These are phyloP conservation scores for Dryadomyces sulphureus DNA, from an alignment of 2,329 filamentous ascomycete species.

Conservation along the genomic window DNA sequence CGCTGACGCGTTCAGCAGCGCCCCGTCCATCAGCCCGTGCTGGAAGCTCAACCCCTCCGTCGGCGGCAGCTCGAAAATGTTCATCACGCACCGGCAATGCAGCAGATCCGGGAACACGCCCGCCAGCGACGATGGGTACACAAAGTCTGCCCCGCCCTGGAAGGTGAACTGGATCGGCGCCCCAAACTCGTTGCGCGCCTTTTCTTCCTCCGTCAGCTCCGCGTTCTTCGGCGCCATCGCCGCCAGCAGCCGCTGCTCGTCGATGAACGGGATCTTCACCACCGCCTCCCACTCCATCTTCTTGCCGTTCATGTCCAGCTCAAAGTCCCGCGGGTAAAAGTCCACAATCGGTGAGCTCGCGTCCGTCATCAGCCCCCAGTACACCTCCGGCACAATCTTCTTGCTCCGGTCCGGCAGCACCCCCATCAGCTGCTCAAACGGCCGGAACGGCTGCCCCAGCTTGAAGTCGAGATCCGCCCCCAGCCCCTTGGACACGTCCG, in stretches of 20 bases:
- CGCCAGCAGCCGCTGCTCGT: constrained; percentile 68
- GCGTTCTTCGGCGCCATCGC: constrained; percentile 81
- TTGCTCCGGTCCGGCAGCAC: constrained; percentile 96
- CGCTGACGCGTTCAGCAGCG: constrained; percentile 67
- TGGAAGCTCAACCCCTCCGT: constrained; percentile 81
- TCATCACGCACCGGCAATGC: constrained; percentile 83
- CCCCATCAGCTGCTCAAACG: constrained; percentile 95
- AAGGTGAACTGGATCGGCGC: constrained; percentile 90
- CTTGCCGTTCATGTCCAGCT: constrained; percentile 98
- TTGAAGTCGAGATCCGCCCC: constrained; percentile 81
- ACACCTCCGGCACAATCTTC: constrained; percentile 77
- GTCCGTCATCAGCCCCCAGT: constrained; percentile 87
- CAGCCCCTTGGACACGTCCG: constrained; percentile 78
- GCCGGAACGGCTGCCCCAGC: constrained; percentile 86
- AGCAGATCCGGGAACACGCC: constrained; percentile 83
- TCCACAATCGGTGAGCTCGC: constrained; percentile 86
- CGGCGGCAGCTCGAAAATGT: constrained; percentile 86
- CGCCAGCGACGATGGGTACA: constrained; percentile 74
- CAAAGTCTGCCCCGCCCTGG: constrained; percentile 59
- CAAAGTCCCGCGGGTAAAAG: constrained; percentile 94
- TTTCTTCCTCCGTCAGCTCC: constrained; percentile 63
- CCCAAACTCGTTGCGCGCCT: constrained; percentile 75
- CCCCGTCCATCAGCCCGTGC: constrained; percentile 70
- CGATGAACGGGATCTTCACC: constrained; percentile 97
- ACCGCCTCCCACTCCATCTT: constrained; percentile 99